Percentiles rank a stretch among this genome's conserved stretches.
Conservation (phyloP, 441 rosid genomes). For the Euphorbia celastroides region DNA sequence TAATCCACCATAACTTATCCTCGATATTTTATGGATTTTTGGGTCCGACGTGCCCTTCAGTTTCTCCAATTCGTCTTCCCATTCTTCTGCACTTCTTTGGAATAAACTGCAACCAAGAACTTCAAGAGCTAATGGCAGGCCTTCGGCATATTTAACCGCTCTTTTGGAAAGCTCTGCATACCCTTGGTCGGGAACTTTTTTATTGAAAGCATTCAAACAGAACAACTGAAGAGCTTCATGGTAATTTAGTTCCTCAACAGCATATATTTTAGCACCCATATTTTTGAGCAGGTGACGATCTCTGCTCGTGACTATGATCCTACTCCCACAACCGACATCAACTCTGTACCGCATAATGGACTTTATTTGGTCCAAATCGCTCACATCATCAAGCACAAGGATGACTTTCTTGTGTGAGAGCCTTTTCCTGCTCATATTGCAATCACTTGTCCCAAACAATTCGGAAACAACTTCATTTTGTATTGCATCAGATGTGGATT, state of each 20-base stretch:
- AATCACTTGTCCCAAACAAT: too few species aligned
- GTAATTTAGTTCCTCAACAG: neutral
- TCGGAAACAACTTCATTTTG: neutral
- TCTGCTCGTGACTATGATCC: neutral
- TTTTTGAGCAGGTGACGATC: neutral
- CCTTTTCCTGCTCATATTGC: too few species aligned
- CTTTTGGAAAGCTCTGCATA: too few species aligned
- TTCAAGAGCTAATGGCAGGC: constrained; percentile 1
- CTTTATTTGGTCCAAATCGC: neutral
- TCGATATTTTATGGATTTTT: neutral
- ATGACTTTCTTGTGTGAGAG: neutral
- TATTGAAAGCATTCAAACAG: neutral
- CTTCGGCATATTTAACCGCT: too few species aligned
- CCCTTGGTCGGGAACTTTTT: neutral
- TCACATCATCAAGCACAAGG: constrained; percentile 5
- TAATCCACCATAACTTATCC: constrained; percentile 10
- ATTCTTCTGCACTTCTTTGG: neutral
- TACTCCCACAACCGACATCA: neutral
- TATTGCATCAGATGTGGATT: neutral
- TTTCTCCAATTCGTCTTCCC: too few species aligned
- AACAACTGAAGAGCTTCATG: constrained; percentile 1
- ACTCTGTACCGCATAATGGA: neutral
- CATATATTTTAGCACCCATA: neutral
- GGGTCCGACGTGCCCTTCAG: neutral
- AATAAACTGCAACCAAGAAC: constrained; percentile 3